Percentiles rank a stretch among this genome's conserved stretches.
Evolutionary conservation across 2,329 filamentous ascomycete genomes (phyloP).

Genomic region (Graphium sp.): DNA sequence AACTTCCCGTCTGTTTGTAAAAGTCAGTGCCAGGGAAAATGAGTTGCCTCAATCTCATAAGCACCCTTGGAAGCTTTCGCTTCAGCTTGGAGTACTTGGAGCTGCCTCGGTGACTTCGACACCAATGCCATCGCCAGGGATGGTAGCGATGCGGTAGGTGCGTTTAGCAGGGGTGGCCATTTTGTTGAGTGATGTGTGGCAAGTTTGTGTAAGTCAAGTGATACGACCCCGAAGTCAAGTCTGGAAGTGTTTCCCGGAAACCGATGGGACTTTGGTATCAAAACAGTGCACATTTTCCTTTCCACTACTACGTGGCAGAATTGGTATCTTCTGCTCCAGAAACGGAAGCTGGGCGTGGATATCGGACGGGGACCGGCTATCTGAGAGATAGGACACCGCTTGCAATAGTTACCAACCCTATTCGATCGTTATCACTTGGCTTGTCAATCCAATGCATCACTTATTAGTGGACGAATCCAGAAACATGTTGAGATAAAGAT

Average conservation of each 20-base stretch:
- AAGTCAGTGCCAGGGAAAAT: not conserved
- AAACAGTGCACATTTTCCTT: not conserved
- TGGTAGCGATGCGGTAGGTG: constrained; percentile 31
- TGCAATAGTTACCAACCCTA: too few relatives aligned
- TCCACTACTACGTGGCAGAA: too few relatives aligned
- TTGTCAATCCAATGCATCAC: too few relatives aligned
- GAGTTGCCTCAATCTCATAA: not conserved
- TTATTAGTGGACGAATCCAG: too few relatives aligned
- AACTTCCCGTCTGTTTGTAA: not conserved
- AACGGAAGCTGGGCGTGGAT: too few relatives aligned
- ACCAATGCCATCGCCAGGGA: constrained; percentile 56
- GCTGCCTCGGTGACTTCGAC: constrained; percentile 33
- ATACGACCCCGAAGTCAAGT: not conserved
- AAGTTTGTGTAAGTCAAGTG: not conserved
- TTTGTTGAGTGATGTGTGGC: not conserved
- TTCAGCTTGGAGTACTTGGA: not conserved
- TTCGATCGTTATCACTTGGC: too few relatives aligned
- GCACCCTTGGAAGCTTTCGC: not conserved
- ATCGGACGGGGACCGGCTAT: too few relatives aligned
- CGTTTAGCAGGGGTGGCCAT: not conserved
- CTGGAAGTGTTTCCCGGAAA: not conserved
- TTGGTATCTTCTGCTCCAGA: too few relatives aligned
- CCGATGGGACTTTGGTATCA: not conserved
- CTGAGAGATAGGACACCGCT: too few relatives aligned
- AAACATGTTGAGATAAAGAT: too few relatives aligned